Evolutionary conservation across 129 eudicot species (phyloP), one percentile per base, ranked within the genome.

Genomic region (Chrysanthemum seticuspe): DNA sequence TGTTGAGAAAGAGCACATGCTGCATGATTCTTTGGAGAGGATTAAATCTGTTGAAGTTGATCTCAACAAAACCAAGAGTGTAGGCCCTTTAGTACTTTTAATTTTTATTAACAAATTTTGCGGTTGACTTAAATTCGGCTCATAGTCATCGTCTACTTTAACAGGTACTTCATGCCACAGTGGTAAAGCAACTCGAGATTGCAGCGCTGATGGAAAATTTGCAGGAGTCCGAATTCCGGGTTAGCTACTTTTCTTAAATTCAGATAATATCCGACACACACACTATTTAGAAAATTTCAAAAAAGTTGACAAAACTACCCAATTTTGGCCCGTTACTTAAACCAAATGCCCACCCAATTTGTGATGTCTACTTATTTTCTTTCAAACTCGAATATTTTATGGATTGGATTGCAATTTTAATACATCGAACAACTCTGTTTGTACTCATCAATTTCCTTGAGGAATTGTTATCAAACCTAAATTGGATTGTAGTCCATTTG

Each of bases 1-100:
- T 47, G 13, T 59, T 79, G 95, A 81, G 79, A 85, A 90, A 70
- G 97, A 90, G 62, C 85, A 87, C 72, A 85, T 91, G 89, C 85
- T 91, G 58, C 80, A 78, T 47, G 83, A 79, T 70, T 91, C 97
- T 4, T 59, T 88, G 83, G 92, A 91, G 74, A 86, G 97, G 85
- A 91, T 91, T 71, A 91, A 82, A 81, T 88, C 82, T 44, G 92
- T 88, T 40, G 97, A 91, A 81, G 70, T 71, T 74, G 97, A 91
- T 82, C 97, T 91, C 10, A 87, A 87, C 29, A 86, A 88, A 73
- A 91, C 97, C 29, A 91, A 91, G 62, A 86, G 81, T 80, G 97
- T 91, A 86, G 65, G 82, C n/a, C 15, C 49, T 71, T 60, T 64
- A n/a, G 45, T 3, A 10, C 8, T 40, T 13, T 50, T 6, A 75